Evolutionary conservation across 768 basidiomycete genomes (phyloP).

Genomic region (Leccinum longicurvipes): DNA sequence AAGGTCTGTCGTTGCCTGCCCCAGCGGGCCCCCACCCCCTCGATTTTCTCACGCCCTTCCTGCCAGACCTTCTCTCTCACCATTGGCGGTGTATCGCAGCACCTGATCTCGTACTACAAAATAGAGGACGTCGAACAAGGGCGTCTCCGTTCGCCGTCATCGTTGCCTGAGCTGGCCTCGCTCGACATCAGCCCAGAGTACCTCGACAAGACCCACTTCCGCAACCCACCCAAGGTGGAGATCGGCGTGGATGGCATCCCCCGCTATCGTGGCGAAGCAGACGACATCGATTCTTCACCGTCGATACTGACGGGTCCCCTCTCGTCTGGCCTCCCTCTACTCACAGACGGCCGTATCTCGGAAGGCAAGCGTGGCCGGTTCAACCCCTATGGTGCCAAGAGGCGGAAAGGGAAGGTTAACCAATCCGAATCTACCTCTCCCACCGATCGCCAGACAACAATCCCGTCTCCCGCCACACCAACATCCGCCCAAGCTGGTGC

Average conservation of each 20-base stretch:
- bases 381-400: slow-evolving; percentile 43
- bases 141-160: slow-evolving; percentile 82
- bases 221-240: slow-evolving; percentile 87
- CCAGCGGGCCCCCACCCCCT: neutral
- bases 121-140: slow-evolving; percentile 89
- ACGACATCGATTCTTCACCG: slow-evolving; percentile 55
- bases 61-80: slow-evolving; percentile 85
- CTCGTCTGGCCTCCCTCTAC: slow-evolving; percentile 47
- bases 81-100: slow-evolving; percentile 81
- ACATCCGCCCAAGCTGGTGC: slow-evolving; percentile 25
- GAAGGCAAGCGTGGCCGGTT: slow-evolving; percentile 46
- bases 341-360: slow-evolving; percentile 43
- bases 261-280: slow-evolving; percentile 80
- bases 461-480: slow-evolving; percentile 31
- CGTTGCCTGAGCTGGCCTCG: slow-evolving; percentile 80
- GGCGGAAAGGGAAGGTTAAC: slow-evolving; percentile 35
- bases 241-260: slow-evolving; percentile 78
- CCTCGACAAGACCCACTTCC: slow-evolving; percentile 87
- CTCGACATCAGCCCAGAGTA: slow-evolving; percentile 87
- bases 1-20: slow-evolving; percentile 57
- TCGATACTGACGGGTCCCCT: slow-evolving; percentile 39
- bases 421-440: slow-evolving; percentile 31
- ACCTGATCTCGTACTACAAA: slow-evolving; percentile 93
- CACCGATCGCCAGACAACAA: slow-evolving; percentile 24
- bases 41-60: slow-evolving; percentile 29